These are phyloP conservation scores for Boletus subparvulus DNA, from an alignment of 768 basidiomycete genomes.

Conservation along the genomic window DNA sequence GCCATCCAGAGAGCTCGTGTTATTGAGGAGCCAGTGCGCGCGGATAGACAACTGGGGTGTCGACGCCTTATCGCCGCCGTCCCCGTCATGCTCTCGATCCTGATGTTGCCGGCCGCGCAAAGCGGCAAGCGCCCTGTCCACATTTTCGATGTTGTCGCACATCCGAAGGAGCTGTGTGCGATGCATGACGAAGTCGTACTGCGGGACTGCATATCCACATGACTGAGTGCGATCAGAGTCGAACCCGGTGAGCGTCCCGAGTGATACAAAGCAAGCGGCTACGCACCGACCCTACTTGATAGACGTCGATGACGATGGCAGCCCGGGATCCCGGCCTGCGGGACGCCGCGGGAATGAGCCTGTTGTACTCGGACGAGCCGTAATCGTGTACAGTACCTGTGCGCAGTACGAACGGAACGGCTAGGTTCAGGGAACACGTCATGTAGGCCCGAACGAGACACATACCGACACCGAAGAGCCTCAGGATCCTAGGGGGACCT, in stretches of 20 bases:
- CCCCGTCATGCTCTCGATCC: background rate
- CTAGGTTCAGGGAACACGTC: background rate
- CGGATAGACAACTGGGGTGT: constrained; percentile 41
- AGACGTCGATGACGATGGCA: constrained; percentile 58
- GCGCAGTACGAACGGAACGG: background rate
- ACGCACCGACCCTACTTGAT: constrained; percentile 52
- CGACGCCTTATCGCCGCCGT: background rate
- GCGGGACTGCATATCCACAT: constrained; percentile 65
- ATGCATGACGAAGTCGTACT: constrained; percentile 57
- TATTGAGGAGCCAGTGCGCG: constrained; percentile 51
- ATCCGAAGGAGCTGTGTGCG: constrained; percentile 39
- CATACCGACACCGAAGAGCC: constrained; percentile 59
- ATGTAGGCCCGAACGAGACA: background rate
- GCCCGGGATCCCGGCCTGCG: constrained; percentile 61
- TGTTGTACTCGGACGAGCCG: constrained; percentile 59
- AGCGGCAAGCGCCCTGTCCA: constrained; percentile 34
- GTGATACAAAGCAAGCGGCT: too few relatives aligned
- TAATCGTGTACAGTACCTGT: constrained; percentile 62
- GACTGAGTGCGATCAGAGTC: constrained; percentile 40
- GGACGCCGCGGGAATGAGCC: constrained; percentile 44
- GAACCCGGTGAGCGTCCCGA: too few relatives aligned
- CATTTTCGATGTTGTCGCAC: constrained; percentile 40
- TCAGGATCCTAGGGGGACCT: constrained; percentile 56
- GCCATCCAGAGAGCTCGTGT: constrained; percentile 57
- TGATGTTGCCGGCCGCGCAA: background rate